These are phyloP conservation scores for Ogataea methanolica DNA, from an alignment of 805 yeast genomes.

Conservation along the genomic window DNA sequence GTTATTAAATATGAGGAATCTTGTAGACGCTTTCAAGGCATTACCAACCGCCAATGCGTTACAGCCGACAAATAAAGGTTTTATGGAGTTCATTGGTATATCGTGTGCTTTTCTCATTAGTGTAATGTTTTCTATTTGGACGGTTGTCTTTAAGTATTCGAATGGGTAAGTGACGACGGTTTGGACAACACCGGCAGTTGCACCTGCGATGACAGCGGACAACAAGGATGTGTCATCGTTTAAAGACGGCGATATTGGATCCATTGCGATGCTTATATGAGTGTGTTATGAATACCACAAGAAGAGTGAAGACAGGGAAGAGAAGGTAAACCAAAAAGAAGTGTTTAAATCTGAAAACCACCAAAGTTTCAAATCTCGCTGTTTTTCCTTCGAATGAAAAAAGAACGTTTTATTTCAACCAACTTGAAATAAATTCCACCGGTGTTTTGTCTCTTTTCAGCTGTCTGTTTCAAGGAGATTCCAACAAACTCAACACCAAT, in stretches of 20 bases:
- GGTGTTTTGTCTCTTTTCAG: too few species aligned
- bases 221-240: conserved; percentile 38
- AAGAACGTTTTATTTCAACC: too few species aligned
- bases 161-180: conserved; percentile 67
- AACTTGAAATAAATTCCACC: too few species aligned
- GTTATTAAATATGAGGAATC: conserved; percentile 73
- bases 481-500: not conserved
- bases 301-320: too few species aligned
- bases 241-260: conserved; percentile 16
- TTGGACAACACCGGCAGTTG: conserved; percentile 58
- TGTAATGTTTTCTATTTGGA: conserved; percentile 49
- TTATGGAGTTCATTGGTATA: conserved; percentile 29
- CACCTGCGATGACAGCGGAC: conserved; percentile 57
- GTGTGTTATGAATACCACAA: too few species aligned
- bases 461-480: too few species aligned
- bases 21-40: conserved; percentile 63
- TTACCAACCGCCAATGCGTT: conserved; percentile 74
- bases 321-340: too few species aligned
- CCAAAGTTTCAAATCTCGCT: too few species aligned
- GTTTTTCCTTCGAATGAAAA: too few species aligned
- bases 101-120: conserved; percentile 29
- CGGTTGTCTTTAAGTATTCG: conserved; percentile 62
- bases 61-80: conserved; percentile 51
- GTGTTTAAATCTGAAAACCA: too few species aligned
- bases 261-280: conserved; percentile 12